phyloP scores from a whole-genome alignment of 495 filamentous ascomycete genomes.

The Aspergillus steynii region DNA sequence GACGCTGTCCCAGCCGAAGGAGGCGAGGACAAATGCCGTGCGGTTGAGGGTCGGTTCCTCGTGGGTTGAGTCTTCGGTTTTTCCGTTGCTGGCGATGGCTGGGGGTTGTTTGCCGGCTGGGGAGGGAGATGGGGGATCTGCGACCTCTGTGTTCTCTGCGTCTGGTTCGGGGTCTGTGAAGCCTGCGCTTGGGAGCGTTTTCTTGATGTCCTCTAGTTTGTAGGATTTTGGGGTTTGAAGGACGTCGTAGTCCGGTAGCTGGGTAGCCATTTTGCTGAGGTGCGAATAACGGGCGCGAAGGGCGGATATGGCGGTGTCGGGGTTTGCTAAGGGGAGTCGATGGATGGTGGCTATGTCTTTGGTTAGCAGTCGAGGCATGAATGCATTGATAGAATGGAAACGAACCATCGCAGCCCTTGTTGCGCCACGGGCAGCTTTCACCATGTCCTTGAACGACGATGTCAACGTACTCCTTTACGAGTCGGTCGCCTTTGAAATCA shows the following conservation, averaged over 20 bases:
- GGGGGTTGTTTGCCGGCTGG: background rate
- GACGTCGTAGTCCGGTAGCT: conserved; percentile 50
- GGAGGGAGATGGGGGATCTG: conserved; percentile 6
- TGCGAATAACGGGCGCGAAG: conserved; percentile 64
- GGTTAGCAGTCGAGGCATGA: conserved; percentile 11
- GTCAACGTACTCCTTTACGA: conserved; percentile 76
- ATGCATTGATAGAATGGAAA: background rate
- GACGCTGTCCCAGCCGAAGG: conserved; percentile 84
- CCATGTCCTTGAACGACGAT: conserved; percentile 74
- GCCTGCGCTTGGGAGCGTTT: conserved; percentile 32
- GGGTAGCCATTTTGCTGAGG: conserved; percentile 44
- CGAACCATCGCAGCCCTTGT: conserved; percentile 79
- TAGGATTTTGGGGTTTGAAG: conserved; percentile 47
- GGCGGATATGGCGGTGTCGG: conserved; percentile 52
- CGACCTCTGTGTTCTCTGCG: conserved; percentile 8
- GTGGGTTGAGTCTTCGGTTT: conserved; percentile 12
- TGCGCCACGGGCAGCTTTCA: conserved; percentile 85
- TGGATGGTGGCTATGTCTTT: conserved; percentile 48
- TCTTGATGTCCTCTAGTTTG: conserved; percentile 35
- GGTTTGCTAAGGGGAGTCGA: conserved; percentile 57
- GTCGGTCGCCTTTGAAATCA: conserved; percentile 38
- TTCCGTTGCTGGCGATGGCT: conserved; percentile 10
- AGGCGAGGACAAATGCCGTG: conserved; percentile 69
- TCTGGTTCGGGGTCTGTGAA: conserved; percentile 25
- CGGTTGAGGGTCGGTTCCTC: conserved; percentile 49